Evolutionary conservation across 108 stramenopile genomes (phyloP).

Genomic region (Bacterosira constricta): DNA sequence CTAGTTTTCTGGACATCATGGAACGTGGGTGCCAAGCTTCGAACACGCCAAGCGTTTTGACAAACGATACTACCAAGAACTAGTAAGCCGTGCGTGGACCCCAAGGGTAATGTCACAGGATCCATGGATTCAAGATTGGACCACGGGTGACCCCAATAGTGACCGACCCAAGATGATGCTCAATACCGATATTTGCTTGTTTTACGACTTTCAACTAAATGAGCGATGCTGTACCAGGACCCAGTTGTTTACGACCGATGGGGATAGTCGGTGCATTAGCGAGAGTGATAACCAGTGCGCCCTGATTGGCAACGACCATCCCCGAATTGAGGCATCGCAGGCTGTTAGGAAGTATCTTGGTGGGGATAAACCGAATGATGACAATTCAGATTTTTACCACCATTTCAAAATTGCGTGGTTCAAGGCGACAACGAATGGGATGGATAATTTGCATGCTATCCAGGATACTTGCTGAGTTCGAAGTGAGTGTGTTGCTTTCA

Average conservation of each 20-base stretch:
- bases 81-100: slow-evolving; percentile 38
- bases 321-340: slow-evolving; percentile 16
- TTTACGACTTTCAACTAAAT: slow-evolving; percentile 33
- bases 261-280: slow-evolving; percentile 29
- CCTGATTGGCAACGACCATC: neutral
- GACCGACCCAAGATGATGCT: slow-evolving; percentile 41
- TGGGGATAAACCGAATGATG: slow-evolving; percentile 12
- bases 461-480: slow-evolving; percentile 9
- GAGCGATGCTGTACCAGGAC: slow-evolving; percentile 39
- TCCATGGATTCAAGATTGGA: slow-evolving; percentile 36
- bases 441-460: slow-evolving; percentile 5
- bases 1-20: slow-evolving; percentile 47
- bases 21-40: slow-evolving; percentile 44
- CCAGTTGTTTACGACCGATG: slow-evolving; percentile 20
- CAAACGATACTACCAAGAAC: slow-evolving; percentile 38
- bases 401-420: slow-evolving; percentile 36
- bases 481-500: too few species aligned
- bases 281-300: slow-evolving; percentile 2
- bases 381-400: slow-evolving; percentile 34
- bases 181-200: slow-evolving; percentile 46
- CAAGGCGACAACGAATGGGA: slow-evolving; percentile 33
- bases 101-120: slow-evolving; percentile 7
- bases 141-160: slow-evolving; percentile 8
- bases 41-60: slow-evolving; percentile 35
- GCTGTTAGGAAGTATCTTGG: slow-evolving; percentile 31